Base-by-base conservation (phyloP, 2,329 filamentous ascomycete genomes). In the Hypoxylon sp. region DNA sequence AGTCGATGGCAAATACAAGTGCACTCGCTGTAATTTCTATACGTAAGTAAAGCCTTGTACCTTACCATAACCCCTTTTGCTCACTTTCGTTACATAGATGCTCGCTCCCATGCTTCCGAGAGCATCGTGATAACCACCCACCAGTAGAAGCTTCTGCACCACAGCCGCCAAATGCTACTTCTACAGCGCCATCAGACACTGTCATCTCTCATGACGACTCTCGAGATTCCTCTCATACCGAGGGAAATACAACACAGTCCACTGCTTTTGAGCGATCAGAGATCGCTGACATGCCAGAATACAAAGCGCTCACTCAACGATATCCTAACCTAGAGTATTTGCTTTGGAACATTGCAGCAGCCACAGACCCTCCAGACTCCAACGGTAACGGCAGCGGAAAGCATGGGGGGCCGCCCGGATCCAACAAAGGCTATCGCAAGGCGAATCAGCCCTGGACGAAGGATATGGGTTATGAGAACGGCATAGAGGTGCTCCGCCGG, bases 1-100 rank as follows among this genome's bases (percentile, higher is more conserved):
- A 35, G 82, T 82, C 3, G 80, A 83, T 19, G 82, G 82, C 31
- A 90, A 88, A 76, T 91, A 91, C 78, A 91, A 89, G 73, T 91
- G 89, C 69, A 82, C 86, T n/a, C 82, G 83, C 29, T 91, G 89
- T 75, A 78, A 82, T 52, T 73, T 86, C 21, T 84, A 85, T 67
- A 90, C 89, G 89, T 91, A 80, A 75, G 87, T 69, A 17, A 50
- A 11, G 52, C 15, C 29, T 39, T 58, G 15, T 54, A 24, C 15
- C 47, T n/a, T 13, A 27, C 2, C 8, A 27, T 47, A 31, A 55
- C 57, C 11, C 21, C 2, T 37, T 21, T n/a, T 52, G 62, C 59
- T 64, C 53, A 39, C 47, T 46, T 35, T 19, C 5, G 42, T 48
- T 51, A 17, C 15, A 44, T 70, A 89, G 87, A 74, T 91, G 88